These are phyloP conservation scores for Podospora anserina DNA, from an alignment of 495 filamentous ascomycete genomes.

Conservation along the genomic window DNA sequence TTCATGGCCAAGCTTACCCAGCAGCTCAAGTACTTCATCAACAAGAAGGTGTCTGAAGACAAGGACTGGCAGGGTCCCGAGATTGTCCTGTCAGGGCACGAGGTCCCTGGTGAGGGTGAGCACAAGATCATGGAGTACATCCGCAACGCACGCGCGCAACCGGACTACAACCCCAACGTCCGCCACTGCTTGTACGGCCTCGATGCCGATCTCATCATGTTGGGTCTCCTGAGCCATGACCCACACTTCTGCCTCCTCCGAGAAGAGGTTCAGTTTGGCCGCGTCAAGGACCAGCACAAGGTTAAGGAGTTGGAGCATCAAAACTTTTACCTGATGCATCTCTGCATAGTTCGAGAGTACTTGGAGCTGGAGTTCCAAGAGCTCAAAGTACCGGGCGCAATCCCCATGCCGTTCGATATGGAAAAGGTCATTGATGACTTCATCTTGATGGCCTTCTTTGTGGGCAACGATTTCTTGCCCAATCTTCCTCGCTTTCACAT, in stretches of 20 bases:
- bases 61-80: constrained; percentile 95
- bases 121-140: constrained; percentile 99
- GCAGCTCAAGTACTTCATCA: constrained; percentile 97
- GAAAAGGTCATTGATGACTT: constrained; percentile 98
- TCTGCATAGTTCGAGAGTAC: constrained; percentile 96
- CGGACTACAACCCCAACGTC: constrained; percentile 88
- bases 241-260: constrained; percentile 96
- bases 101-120: constrained; percentile 98
- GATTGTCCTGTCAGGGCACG: constrained; percentile 93
- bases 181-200: constrained; percentile 97
- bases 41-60: constrained; percentile 97
- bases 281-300: constrained; percentile 69
- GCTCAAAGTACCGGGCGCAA: constrained; percentile 68
- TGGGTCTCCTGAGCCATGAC: constrained; percentile 94
- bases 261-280: constrained; percentile 96
- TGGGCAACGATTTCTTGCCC: constrained; percentile 98
- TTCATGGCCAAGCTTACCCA: constrained; percentile 95
- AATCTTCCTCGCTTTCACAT: constrained; percentile 96
- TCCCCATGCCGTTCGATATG: constrained; percentile 85
- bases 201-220: constrained; percentile 98
- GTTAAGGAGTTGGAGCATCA: constrained; percentile 97
- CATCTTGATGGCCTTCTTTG: constrained; percentile 98
- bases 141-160: constrained; percentile 89
- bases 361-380: constrained; percentile 96
- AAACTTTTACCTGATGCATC: constrained; percentile 96